Evolutionary conservation across 345 rosid genomes (phyloP).

Genomic region (Brassica rapa): DNA sequence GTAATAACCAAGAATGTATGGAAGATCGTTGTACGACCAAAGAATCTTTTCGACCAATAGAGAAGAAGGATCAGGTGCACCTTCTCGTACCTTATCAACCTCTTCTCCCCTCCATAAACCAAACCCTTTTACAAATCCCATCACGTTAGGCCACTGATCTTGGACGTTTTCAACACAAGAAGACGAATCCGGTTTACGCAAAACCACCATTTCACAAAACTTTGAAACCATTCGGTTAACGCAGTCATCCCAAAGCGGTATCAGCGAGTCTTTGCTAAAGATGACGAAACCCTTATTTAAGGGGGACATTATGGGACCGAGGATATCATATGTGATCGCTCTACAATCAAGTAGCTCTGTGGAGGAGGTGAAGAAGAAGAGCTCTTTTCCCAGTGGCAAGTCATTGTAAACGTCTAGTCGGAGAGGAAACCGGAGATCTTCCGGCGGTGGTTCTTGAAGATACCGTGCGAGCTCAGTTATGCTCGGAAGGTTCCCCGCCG

Average conservation of each 20-base stretch:
- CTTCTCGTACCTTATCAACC: conserved; percentile 61
- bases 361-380: conserved; percentile 66
- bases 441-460: conserved; percentile 89
- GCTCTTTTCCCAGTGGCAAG: conserved; percentile 80
- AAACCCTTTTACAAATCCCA: conserved; percentile 69
- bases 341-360: conserved; percentile 69
- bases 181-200: conserved; percentile 55
- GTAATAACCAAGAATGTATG: conserved; percentile 80
- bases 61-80: conserved; percentile 61
- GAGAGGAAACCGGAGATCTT: conserved; percentile 75
- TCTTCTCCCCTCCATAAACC: conserved; percentile 99
- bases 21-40: conserved; percentile 87
- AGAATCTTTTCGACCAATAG: conserved; percentile 70
- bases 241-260: conserved; percentile 90
- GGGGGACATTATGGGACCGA: conserved; percentile 60
- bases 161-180: conserved; percentile 43
- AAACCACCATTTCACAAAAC: conserved; percentile 65
- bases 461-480: conserved; percentile 82
- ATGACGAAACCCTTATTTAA: conserved; percentile 45
- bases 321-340: conserved; percentile 59
- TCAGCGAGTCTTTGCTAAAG: conserved; percentile 73
- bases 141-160: conserved; percentile 90
- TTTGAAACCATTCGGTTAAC: conserved; percentile 73
- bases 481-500: conserved; percentile 63
- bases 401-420: conserved; percentile 79